phyloP scores from a whole-genome alignment of 2,329 filamentous ascomycete species.

The Lachnellula arida region DNA sequence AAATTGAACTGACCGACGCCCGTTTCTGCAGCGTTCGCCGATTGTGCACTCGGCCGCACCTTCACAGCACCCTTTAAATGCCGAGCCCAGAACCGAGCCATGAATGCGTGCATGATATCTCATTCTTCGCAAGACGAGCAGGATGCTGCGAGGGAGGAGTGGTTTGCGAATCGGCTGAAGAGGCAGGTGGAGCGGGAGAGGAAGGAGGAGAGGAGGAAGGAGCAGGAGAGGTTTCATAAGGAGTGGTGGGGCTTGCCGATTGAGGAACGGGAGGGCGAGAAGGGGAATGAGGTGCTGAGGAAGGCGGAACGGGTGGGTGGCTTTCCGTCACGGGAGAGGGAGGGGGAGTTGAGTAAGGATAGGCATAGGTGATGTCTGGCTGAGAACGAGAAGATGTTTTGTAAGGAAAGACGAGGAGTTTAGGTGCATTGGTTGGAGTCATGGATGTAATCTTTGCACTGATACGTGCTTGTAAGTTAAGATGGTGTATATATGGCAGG shows the following conservation, averaged over 20 bases:
- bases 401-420: slow-evolving; percentile 1
- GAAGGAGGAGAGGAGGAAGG: slow-evolving; percentile 53
- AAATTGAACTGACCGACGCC: not conserved
- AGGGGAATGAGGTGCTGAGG: slow-evolving; percentile 49
- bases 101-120: slow-evolving; percentile 91
- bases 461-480: not conserved
- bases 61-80: slow-evolving; percentile 86
- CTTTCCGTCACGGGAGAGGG: slow-evolving; percentile 38
- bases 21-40: slow-evolving; percentile 68
- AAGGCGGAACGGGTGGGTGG: slow-evolving; percentile 53
- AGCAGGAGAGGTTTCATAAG: slow-evolving; percentile 60
- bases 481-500: not conserved
- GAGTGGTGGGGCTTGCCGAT: slow-evolving; percentile 64
- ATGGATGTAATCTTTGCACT: not conserved
- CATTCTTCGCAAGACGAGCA: slow-evolving; percentile 81
- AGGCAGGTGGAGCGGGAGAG: slow-evolving; percentile 63
- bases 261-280: slow-evolving; percentile 53
- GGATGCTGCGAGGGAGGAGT: slow-evolving; percentile 86
- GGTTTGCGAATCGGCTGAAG: slow-evolving; percentile 76
- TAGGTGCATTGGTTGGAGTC: slow-evolving; percentile 8
- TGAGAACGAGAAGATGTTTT: not conserved
- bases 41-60: slow-evolving; percentile 81
- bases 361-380: slow-evolving; percentile 28
- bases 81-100: slow-evolving; percentile 69
- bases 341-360: slow-evolving; percentile 31